Evolutionary conservation across 805 yeast genomes (phyloP), one percentile per base, ranked within the genome.

Genomic region (Kuraishia molischiana): DNA sequence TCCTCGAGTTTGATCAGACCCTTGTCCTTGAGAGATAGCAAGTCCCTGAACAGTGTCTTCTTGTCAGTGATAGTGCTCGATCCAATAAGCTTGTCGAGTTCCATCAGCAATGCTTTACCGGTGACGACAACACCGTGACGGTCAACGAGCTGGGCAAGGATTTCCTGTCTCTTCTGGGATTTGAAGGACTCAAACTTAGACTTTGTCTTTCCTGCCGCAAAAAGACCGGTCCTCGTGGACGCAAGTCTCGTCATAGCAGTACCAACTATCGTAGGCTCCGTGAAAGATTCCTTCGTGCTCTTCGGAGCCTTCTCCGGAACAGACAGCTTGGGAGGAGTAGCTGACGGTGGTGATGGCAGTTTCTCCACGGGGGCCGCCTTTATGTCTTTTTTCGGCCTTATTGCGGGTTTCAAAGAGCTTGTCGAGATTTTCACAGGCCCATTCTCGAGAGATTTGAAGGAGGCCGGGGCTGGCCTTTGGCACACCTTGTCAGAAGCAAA

Each of bases 1-100:
- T 36, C 35, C 17, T 41, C 42, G 1, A 46, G 34, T n/a, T 31
- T 39, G 5, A 56, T 30, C 3, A 38, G 18, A 0, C 64, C 59
- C 10, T 61, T 53, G 0, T 45, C 42, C 4, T 54, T 54, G 21
- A 76, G 54, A 3, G 47, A 40, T 1, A 46, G 44, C 0, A 72
- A 58, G 44, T 74, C 80, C 4, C 68, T 64, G 5, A 51, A 48
- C 10, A 73, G 48, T 0, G 89, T 81, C 37, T 66, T 68, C 24
- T 72, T 66, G 45, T 81, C 89, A 14, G 77, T 61, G 1, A 32
- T 29, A 28, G 56, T 50, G 21, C 53, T 54, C 11, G 70, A 61
- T 0, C 67, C 67, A 44, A 70, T 44, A 14, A 43, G 46, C 3
- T 58, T 62, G n/a, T 74, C 63, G 2, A 78, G 45, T 4, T 49